Evolutionary conservation across 306 rosid species (phyloP).

Genomic region (Prinsepia uniflora): DNA sequence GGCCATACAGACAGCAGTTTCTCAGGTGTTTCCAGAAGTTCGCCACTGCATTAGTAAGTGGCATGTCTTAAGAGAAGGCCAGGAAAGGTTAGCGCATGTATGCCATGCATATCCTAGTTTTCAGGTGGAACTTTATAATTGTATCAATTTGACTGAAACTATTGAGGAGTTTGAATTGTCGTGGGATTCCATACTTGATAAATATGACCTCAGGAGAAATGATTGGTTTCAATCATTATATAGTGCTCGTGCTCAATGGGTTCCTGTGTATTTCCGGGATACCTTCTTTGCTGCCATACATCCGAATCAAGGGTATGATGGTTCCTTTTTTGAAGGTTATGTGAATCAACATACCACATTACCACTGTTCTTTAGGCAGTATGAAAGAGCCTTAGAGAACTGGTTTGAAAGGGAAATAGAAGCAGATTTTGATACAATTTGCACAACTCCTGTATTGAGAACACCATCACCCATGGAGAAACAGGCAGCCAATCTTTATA

Average conservation of each 20-base stretch:
- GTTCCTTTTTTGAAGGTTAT: slow-evolving; percentile 79
- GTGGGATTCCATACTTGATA: slow-evolving; percentile 71
- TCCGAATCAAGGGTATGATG: slow-evolving; percentile 61
- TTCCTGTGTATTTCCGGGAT: slow-evolving; percentile 79
- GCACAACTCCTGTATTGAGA: slow-evolving; percentile 66
- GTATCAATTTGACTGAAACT: slow-evolving; percentile 88
- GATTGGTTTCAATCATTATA: slow-evolving; percentile 83
- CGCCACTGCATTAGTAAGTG: slow-evolving; percentile 83
- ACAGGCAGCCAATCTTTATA: slow-evolving; percentile 84
- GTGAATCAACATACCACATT: slow-evolving; percentile 78
- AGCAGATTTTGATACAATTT: slow-evolving; percentile 79
- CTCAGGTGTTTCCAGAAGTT: slow-evolving; percentile 77
- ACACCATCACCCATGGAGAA: slow-evolving; percentile 98
- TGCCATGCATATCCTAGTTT: slow-evolving; percentile 68
- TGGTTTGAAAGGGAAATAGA: slow-evolving; percentile 80
- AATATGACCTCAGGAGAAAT: slow-evolving; percentile 67
- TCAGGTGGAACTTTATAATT: slow-evolving; percentile 75
- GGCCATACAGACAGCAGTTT: slow-evolving; percentile 68
- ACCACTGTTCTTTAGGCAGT: slow-evolving; percentile 89
- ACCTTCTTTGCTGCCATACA: slow-evolving; percentile 68
- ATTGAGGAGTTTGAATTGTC: slow-evolving; percentile 86
- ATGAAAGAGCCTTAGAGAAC: slow-evolving; percentile 76
- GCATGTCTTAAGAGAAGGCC: slow-evolving; percentile 93
- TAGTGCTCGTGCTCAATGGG: slow-evolving; percentile 81
- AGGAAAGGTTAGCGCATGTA: slow-evolving; percentile 74